phyloP scores from a whole-genome alignment of 768 basidiomycete genomes.

The Boletus bicolor region DNA sequence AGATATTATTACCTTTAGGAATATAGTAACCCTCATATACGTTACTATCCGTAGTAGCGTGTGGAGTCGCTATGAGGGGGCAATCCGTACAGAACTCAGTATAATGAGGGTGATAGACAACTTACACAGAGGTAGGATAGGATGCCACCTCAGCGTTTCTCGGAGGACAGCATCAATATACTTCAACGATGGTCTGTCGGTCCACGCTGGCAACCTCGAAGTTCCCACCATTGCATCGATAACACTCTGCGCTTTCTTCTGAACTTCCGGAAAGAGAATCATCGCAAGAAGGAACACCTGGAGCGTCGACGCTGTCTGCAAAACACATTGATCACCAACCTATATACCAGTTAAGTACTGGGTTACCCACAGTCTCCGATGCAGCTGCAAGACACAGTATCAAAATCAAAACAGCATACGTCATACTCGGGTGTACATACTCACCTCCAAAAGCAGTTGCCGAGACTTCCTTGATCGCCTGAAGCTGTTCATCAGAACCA shows the following conservation, averaged over 20 bases:
- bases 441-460: conserved; percentile 23
- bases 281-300: conserved; percentile 35
- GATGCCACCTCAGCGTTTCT: conserved; percentile 29
- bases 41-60: conserved; percentile 21
- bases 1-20: conserved; percentile 18
- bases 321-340: neutral
- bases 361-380: conserved; percentile 16
- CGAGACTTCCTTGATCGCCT: conserved; percentile 17
- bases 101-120: neutral
- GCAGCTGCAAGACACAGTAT: conserved; percentile 3
- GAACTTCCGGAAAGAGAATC: conserved; percentile 30
- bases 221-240: conserved; percentile 28
- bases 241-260: conserved; percentile 27
- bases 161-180: conserved; percentile 29
- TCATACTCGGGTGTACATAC: neutral
- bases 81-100: neutral
- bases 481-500: neutral
- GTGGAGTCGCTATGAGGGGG: conserved; percentile 11
- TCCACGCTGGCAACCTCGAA: conserved; percentile 25
- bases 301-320: conserved; percentile 26
- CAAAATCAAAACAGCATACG: neutral
- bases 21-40: conserved; percentile 28
- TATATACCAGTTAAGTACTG: neutral
- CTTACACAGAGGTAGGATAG: conserved; percentile 25
- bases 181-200: conserved; percentile 24